Evolutionary conservation across 805 yeast species (phyloP), one percentile per base, ranked within the genome.

Genomic region (Grigorovia humatica): DNA sequence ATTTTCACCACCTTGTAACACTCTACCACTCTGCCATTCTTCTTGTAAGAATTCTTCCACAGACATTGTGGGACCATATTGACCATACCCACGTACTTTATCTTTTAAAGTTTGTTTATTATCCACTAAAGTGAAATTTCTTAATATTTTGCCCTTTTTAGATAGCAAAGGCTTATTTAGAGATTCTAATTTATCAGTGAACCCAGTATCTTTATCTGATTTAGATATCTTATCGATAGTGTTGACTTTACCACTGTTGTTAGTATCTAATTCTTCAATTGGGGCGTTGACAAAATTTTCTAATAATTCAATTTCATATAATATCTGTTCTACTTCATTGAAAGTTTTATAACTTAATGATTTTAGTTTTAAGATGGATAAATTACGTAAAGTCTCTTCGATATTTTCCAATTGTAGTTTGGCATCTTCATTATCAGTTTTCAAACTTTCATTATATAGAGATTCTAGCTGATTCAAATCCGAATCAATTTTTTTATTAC

Each of bases 21-120:
- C 85, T 51, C 91, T 90, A 1, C 96, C 96, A 59, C 85, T 82
- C 18, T 82, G 81, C 55, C 86, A 72, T 64, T 93, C 99, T 58
- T 88, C 81, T 47, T 89, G 95, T 49, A 93, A 72, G 54, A 85
- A 83, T 59, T 93, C 97, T 57, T 93, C 99, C 0, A 93, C 89
- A 0, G 96, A 74, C 93, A 93, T 88, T 0, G 97, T 88, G 2
- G 99, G 99, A 30, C 91, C 74, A 27, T 77, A 81, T 68, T 93
- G 97, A 0, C 97, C 99, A 2, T 95, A 88, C 1, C 97, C 96
- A 58, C 79, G 81, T 0, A 90, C 96, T 59, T 82, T 79, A 35
- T 74, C 70, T 52, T 76, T 72, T 17, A 88, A 57, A 46, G 82
- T 79, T 41, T 79, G 80, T 53, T 80, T 75, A 44, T 75, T 69